phyloP scores from a whole-genome alignment of 2,329 filamentous ascomycete genomes.

The Pyrenochaeta sp. region DNA sequence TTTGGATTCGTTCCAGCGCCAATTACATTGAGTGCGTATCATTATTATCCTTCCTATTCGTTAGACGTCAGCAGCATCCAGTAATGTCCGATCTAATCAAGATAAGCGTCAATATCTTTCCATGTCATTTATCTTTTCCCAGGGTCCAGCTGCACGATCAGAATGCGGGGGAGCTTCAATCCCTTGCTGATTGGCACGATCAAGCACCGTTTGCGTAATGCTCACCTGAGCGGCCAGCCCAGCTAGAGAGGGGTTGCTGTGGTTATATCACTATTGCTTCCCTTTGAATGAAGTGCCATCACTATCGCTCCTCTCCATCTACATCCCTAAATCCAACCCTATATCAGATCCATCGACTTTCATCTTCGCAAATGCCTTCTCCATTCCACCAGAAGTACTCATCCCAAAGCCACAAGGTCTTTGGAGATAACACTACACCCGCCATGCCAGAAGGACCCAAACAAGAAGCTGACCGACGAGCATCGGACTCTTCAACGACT shows the following conservation, averaged over 20 bases:
- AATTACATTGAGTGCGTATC: neutral
- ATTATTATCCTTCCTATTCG: slow-evolving; percentile 16
- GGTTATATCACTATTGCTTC: slow-evolving; percentile 20
- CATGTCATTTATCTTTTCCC: slow-evolving; percentile 32
- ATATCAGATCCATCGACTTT: neutral
- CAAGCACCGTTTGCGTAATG: slow-evolving; percentile 40
- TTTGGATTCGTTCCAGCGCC: slow-evolving; percentile 1
- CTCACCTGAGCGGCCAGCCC: slow-evolving; percentile 20
- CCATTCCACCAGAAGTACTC: slow-evolving; percentile 51
- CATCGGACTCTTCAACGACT: slow-evolving; percentile 40
- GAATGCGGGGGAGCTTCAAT: slow-evolving; percentile 44
- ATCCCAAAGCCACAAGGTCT: slow-evolving; percentile 43
- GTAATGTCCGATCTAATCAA: slow-evolving; percentile 3
- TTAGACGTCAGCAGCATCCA: slow-evolving; percentile 5
- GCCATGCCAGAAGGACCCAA: slow-evolving; percentile 46
- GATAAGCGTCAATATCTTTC: slow-evolving; percentile 12
- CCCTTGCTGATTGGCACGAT: slow-evolving; percentile 47
- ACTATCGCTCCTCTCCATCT: neutral
- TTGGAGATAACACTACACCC: slow-evolving; percentile 36
- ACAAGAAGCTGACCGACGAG: slow-evolving; percentile 41
- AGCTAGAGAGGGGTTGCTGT: slow-evolving; percentile 19
- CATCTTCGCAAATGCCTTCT: slow-evolving; percentile 39
- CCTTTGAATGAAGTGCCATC: neutral
- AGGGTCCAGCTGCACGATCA: slow-evolving; percentile 36
- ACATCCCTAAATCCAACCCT: neutral